phyloP scores from a whole-genome alignment of 2,329 filamentous ascomycete species.

The Ophiostoma angusticollis region DNA sequence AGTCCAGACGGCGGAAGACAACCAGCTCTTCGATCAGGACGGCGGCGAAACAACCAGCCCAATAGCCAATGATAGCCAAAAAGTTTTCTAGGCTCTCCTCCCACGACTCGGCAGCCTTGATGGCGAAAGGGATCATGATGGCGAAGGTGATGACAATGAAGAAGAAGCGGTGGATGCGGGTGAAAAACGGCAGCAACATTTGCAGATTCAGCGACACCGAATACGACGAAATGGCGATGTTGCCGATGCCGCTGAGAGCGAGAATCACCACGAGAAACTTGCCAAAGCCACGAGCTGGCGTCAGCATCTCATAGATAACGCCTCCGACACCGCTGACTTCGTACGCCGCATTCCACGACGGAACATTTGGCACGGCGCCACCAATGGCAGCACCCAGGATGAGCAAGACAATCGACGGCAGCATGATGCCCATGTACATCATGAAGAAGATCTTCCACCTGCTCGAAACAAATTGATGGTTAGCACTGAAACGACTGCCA shows the following conservation, averaged over 20 bases:
- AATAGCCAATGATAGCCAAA: conserved; percentile 44
- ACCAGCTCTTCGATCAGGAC: conserved; percentile 37
- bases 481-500: neutral
- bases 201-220: conserved; percentile 31
- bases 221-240: conserved; percentile 27
- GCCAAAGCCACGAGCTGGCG: conserved; percentile 32
- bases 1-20: conserved; percentile 33
- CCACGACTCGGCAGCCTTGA: conserved; percentile 43
- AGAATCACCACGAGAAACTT: conserved; percentile 34
- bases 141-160: conserved; percentile 45
- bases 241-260: conserved; percentile 32
- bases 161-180: conserved; percentile 41
- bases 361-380: conserved; percentile 32
- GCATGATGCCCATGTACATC: conserved; percentile 37
- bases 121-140: conserved; percentile 45
- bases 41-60: conserved; percentile 41
- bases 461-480: conserved; percentile 6
- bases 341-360: conserved; percentile 29
- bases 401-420: conserved; percentile 37
- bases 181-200: conserved; percentile 43
- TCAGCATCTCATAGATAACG: conserved; percentile 33
- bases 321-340: conserved; percentile 29
- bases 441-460: conserved; percentile 31
- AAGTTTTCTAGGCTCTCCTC: conserved; percentile 46
- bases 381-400: conserved; percentile 37